phyloP scores from a whole-genome alignment of 2,329 filamentous ascomycete genomes.

The Aspergillus terreus region DNA sequence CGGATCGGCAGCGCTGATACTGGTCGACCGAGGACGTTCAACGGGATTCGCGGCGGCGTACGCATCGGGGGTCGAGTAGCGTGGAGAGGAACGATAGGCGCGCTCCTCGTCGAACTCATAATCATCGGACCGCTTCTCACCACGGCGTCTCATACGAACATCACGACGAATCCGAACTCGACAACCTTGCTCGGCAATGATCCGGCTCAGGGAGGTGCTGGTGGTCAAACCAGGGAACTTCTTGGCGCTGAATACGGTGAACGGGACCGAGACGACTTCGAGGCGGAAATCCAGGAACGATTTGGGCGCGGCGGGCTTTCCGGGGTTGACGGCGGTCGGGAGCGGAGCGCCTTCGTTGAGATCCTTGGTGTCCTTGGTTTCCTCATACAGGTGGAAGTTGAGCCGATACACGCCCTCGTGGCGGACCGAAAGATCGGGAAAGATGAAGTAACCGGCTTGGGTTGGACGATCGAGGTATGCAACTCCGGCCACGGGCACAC shows the following conservation, averaged over 20 bases:
- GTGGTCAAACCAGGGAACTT: slow-evolving; percentile 93
- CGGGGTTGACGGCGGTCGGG: slow-evolving; percentile 31
- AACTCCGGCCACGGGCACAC: slow-evolving; percentile 92
- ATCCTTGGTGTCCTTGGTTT: slow-evolving; percentile 81
- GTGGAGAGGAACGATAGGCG: slow-evolving; percentile 43
- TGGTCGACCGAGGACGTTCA: slow-evolving; percentile 58
- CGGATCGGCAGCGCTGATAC: slow-evolving; percentile 55
- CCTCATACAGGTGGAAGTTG: slow-evolving; percentile 89
- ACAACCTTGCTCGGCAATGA: slow-evolving; percentile 93
- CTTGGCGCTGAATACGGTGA: slow-evolving; percentile 92
- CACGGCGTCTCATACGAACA: slow-evolving; percentile 83
- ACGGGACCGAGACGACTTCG: slow-evolving; percentile 82
- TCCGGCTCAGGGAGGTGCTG: slow-evolving; percentile 82
- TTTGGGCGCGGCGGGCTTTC: slow-evolving; percentile 42
- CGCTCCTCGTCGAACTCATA: slow-evolving; percentile 63
- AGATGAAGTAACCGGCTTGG: slow-evolving; percentile 88
- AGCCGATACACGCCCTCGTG: slow-evolving; percentile 93
- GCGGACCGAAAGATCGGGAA: slow-evolving; percentile 91
- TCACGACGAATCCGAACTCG: slow-evolving; percentile 93
- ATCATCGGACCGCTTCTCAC: slow-evolving; percentile 64
- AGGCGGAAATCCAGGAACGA: slow-evolving; percentile 76
- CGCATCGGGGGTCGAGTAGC: slow-evolving; percentile 49
- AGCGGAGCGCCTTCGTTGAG: slow-evolving; percentile 57
- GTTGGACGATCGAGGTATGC: slow-evolving; percentile 86
- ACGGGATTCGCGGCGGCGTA: slow-evolving; percentile 42